A percentile compares a stretch with the other conserved stretches of the same genome.
These are phyloP conservation scores for Sinapis alba DNA, from an alignment of 441 rosid genomes.

Conservation along the genomic window DNA sequence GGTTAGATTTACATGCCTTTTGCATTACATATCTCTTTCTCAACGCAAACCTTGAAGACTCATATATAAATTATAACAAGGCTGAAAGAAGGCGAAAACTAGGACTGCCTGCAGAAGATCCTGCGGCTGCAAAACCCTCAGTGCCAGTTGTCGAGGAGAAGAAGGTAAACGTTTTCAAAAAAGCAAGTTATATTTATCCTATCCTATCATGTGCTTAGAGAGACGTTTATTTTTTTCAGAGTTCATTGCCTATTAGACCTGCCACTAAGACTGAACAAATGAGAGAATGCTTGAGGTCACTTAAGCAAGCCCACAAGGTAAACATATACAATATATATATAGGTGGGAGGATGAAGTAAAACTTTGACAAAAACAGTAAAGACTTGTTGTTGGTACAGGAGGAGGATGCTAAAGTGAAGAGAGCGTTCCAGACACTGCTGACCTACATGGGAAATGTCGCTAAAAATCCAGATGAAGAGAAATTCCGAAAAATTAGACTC, in stretches of 20 bases:
- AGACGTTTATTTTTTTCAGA: constrained; percentile 43
- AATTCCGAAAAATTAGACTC: constrained; percentile 90
- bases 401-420: constrained; percentile 90
- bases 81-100: constrained; percentile 96
- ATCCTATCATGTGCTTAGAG: neutral
- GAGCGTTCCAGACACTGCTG: constrained; percentile 92
- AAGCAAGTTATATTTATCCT: constrained; percentile 3
- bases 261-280: constrained; percentile 92
- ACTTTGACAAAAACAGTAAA: neutral
- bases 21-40: constrained; percentile 20
- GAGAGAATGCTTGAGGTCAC: constrained; percentile 91
- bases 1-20: constrained; percentile 44
- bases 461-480: constrained; percentile 87
- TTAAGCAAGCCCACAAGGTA: constrained; percentile 93
- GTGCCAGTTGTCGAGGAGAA: constrained; percentile 75
- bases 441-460: constrained; percentile 90
- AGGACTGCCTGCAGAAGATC: constrained; percentile 94
- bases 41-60: neutral
- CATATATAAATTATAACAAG: constrained; percentile 41
- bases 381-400: constrained; percentile 49
- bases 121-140: constrained; percentile 67
- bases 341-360: neutral
- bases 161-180: constrained; percentile 51
- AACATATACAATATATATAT: neutral
- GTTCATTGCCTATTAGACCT: constrained; percentile 78